A percentile compares a stretch with the other conserved stretches of the same genome.
Conservation (phyloP, 78 protist species). For the Creolimax fragrantissima region DNA sequence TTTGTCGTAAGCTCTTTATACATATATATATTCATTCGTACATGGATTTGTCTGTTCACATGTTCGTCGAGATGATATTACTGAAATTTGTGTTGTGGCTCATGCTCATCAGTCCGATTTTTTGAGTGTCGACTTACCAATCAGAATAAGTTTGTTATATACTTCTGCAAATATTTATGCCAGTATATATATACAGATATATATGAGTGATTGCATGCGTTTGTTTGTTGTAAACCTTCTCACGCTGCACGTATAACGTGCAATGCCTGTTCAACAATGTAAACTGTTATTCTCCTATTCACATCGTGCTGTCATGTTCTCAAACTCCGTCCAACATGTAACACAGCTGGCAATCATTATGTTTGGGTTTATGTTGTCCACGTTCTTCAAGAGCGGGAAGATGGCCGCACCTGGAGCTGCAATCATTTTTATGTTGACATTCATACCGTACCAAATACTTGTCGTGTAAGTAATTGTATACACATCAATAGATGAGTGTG, state of each 20-base stretch:
- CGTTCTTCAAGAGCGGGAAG: conserved; percentile 10
- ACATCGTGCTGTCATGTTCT: background rate
- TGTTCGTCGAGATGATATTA: no score
- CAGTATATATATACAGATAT: background rate
- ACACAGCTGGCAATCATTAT: background rate
- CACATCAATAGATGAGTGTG: background rate
- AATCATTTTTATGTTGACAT: conserved; percentile 3
- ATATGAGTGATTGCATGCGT: no score
- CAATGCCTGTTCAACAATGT: no score
- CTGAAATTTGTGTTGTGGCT: no score
- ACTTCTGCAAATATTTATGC: no score
- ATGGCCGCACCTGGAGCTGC: conserved; percentile 31
- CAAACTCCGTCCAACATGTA: background rate
- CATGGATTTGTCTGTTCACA: no score
- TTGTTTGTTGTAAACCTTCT: no score
- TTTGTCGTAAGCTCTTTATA: background rate
- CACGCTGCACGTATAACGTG: no score
- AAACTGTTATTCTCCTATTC: background rate
- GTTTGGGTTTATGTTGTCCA: background rate
- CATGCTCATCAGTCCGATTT: no score
- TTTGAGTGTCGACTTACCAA: no score
- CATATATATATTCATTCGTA: background rate
- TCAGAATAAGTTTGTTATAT: no score
- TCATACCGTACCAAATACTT: background rate
- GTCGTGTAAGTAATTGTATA: background rate